phyloP scores from a whole-genome alignment of 495 filamentous ascomycete genomes.

The Penicillium turbatum region DNA sequence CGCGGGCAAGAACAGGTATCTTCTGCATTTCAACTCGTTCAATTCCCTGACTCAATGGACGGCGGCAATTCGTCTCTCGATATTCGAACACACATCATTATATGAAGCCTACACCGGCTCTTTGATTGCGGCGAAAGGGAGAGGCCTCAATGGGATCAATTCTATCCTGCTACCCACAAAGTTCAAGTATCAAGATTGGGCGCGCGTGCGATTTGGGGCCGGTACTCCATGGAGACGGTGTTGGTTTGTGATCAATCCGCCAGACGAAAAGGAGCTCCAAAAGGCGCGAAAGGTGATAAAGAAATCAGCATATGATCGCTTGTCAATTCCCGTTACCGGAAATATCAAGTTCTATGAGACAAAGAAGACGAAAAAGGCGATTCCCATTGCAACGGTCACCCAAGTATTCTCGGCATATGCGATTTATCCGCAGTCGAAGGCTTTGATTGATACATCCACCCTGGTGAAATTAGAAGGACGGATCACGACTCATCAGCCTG shows the following conservation, averaged over 20 bases:
- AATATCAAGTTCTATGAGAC: conserved; percentile 93
- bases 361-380: conserved; percentile 87
- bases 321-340: conserved; percentile 65
- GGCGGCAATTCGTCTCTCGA: conserved; percentile 84
- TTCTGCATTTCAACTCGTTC: conserved; percentile 92
- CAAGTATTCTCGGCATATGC: conserved; percentile 91
- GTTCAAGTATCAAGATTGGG: conserved; percentile 86
- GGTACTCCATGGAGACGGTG: conserved; percentile 95
- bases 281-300: conserved; percentile 79
- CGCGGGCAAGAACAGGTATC: conserved; percentile 89
- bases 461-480: conserved; percentile 90
- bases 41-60: conserved; percentile 96
- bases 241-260: conserved; percentile 91
- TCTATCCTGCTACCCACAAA: conserved; percentile 75
- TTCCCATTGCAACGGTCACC: conserved; percentile 84
- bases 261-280: conserved; percentile 84
- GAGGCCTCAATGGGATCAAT: conserved; percentile 77
- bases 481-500: conserved; percentile 76
- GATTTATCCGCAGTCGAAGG: conserved; percentile 91
- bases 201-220: conserved; percentile 89
- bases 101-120: conserved; percentile 97
- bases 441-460: conserved; percentile 89
- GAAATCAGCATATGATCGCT: conserved; percentile 80
- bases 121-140: conserved; percentile 92
- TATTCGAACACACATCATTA: conserved; percentile 90